phyloP scores from a whole-genome alignment of 371 early-diverging fungal species.

The Coemansia sp. region DNA sequence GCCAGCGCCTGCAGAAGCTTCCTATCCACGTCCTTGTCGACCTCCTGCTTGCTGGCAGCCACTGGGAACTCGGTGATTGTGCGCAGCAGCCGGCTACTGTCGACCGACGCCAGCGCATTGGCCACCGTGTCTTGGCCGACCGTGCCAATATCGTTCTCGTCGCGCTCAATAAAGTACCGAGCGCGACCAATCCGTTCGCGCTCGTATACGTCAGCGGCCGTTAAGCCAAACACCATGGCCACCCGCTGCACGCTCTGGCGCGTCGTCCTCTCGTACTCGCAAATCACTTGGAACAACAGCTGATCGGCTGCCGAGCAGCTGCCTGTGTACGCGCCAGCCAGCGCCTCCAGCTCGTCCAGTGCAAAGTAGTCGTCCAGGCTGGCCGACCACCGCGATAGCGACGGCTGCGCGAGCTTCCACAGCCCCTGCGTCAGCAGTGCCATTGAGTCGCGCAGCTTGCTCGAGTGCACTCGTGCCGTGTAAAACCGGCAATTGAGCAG shows the following conservation, averaged over 20 bases:
- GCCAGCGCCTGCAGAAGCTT: not conserved
- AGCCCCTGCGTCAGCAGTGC: conserved; percentile 18
- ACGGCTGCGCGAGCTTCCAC: conserved; percentile 34
- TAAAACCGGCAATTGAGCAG: conserved; percentile 38
- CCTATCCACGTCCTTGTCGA: not conserved
- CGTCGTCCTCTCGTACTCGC: conserved; percentile 33
- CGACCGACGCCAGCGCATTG: conserved; percentile 25
- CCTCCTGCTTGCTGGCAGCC: not conserved
- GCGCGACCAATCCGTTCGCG: conserved; percentile 27
- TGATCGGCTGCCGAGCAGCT: conserved; percentile 22
- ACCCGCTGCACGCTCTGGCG: conserved; percentile 44
- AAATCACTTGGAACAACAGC: conserved; percentile 23
- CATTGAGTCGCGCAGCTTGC: conserved; percentile 10
- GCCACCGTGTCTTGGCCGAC: conserved; percentile 29
- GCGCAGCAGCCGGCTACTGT: conserved; percentile 23
- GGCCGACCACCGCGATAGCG: conserved; percentile 45
- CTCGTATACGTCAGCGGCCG: conserved; percentile 14
- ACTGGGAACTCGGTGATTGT: conserved; percentile 39
- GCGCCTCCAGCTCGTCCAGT: conserved; percentile 43
- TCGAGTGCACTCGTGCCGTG: conserved; percentile 11
- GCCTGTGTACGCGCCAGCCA: conserved; percentile 40
- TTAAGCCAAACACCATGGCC: conserved; percentile 36
- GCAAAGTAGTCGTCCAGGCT: conserved; percentile 34
- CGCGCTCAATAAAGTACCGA: conserved; percentile 34
- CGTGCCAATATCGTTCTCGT: conserved; percentile 40